These are phyloP conservation scores for Monascus ruber DNA, from an alignment of 2,329 filamentous ascomycete genomes.

Conservation along the genomic window DNA sequence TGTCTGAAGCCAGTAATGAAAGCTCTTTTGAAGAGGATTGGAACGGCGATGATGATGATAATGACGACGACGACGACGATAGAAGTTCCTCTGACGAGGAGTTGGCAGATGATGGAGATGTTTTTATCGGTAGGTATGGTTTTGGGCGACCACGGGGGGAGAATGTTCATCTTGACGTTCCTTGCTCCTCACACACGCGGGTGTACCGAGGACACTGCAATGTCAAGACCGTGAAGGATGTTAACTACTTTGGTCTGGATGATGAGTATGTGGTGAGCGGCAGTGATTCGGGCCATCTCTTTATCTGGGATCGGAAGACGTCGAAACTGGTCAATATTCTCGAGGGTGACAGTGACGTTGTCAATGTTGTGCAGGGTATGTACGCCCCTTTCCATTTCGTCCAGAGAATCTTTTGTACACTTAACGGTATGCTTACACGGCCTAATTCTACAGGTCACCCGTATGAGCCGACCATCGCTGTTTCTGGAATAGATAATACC, in stretches of 20 bases:
- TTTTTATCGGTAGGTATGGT: slow-evolving; percentile 38
- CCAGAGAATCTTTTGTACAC: background rate
- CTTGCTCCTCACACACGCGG: slow-evolving; percentile 46
- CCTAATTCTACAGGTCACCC: slow-evolving; percentile 41
- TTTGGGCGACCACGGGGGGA: slow-evolving; percentile 38
- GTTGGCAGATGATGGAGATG: slow-evolving; percentile 23
- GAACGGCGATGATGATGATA: slow-evolving; percentile 21
- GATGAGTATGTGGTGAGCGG: slow-evolving; percentile 60
- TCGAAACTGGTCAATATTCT: slow-evolving; percentile 52
- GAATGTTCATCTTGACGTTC: slow-evolving; percentile 43
- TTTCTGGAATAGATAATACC: slow-evolving; percentile 56
- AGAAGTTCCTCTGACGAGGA: slow-evolving; percentile 16
- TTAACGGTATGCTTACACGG: slow-evolving; percentile 5
- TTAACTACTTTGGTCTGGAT: slow-evolving; percentile 55
- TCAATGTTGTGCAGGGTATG: slow-evolving; percentile 55
- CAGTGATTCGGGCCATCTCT: slow-evolving; percentile 54
- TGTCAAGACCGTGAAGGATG: slow-evolving; percentile 56
- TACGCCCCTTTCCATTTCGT: background rate
- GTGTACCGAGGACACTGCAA: slow-evolving; percentile 56
- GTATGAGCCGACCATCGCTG: slow-evolving; percentile 55
- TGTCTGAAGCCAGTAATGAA: slow-evolving; percentile 7
- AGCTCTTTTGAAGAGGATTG: slow-evolving; percentile 12
- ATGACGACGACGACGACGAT: slow-evolving; percentile 21
- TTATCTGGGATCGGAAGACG: slow-evolving; percentile 58
- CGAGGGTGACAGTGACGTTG: slow-evolving; percentile 56